Conservation (phyloP, 495 filamentous ascomycete species). For the Cairneyella variabilis region DNA sequence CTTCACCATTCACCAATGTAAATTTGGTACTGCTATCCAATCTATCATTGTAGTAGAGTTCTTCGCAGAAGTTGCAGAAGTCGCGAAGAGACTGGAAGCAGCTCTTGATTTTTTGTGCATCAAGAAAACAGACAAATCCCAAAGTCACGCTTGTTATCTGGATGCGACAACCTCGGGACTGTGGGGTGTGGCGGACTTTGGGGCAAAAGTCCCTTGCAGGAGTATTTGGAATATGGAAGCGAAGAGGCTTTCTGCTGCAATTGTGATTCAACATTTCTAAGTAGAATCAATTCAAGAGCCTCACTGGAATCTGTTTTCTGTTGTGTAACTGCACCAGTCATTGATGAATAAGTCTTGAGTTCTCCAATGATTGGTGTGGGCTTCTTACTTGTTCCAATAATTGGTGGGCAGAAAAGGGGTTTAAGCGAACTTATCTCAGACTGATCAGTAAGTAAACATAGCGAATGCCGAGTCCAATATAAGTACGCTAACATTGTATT, state of each 20-base stretch:
- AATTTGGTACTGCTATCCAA: constrained; percentile 7
- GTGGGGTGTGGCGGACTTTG: neutral
- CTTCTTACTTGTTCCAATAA: too few species aligned
- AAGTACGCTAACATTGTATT: too few species aligned
- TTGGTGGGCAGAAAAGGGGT: too few species aligned
- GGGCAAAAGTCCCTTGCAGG: constrained; percentile 15
- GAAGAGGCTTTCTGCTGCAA: constrained; percentile 14
- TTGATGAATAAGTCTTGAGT: neutral
- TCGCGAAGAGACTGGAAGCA: neutral
- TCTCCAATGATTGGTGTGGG: too few species aligned
- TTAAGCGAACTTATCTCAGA: too few species aligned
- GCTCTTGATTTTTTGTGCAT: neutral
- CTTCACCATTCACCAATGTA: constrained; percentile 10
- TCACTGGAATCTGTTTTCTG: too few species aligned
- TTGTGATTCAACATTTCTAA: too few species aligned
- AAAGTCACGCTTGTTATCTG: constrained; percentile 8
- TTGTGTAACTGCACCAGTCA: neutral
- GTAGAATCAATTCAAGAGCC: too few species aligned
- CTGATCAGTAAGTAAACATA: too few species aligned
- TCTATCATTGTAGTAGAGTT: constrained; percentile 5
- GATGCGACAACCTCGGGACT: constrained; percentile 4
- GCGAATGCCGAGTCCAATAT: too few species aligned
- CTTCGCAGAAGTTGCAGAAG: neutral
- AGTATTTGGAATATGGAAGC: constrained; percentile 16
- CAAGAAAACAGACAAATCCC: neutral